These are phyloP conservation scores for Amphicarpaea edgeworthii DNA, from an alignment of 306 rosid species.

Conservation along the genomic window DNA sequence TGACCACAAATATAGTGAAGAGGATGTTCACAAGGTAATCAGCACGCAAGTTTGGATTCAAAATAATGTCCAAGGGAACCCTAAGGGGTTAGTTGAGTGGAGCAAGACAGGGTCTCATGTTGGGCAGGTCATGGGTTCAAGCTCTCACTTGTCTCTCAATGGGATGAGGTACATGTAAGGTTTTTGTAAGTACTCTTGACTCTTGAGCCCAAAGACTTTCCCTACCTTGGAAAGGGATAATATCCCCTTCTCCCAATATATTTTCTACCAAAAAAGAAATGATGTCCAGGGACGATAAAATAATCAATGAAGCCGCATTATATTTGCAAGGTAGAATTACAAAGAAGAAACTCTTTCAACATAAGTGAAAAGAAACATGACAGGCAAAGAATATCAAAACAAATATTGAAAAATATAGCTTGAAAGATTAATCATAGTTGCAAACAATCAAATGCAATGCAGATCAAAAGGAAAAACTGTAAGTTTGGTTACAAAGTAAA, in stretches of 20 bases:
- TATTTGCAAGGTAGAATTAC: background rate
- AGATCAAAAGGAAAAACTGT: background rate
- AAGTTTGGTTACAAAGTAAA: constrained; percentile 9
- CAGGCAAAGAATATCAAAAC: constrained; percentile 6
- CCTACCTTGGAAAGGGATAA: background rate
- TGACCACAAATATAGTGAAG: background rate
- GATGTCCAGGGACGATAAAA: background rate
- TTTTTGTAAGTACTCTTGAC: background rate
- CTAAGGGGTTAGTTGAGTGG: background rate
- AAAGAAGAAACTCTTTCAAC: background rate
- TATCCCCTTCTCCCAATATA: background rate
- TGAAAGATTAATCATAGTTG: background rate
- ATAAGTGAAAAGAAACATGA: constrained; percentile 9
- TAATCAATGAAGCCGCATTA: background rate
- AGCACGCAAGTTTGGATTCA: background rate
- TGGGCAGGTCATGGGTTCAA: background rate
- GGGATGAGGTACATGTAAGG: background rate
- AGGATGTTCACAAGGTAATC: background rate
- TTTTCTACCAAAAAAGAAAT: background rate
- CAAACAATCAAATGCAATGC: constrained; percentile 12
- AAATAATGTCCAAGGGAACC: background rate
- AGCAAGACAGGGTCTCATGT: background rate
- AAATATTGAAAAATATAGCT: background rate
- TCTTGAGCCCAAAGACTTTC: background rate
- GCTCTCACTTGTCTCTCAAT: background rate